Base-by-base conservation (phyloP, 106 monocot species). In the Dendrobium officinale region DNA sequence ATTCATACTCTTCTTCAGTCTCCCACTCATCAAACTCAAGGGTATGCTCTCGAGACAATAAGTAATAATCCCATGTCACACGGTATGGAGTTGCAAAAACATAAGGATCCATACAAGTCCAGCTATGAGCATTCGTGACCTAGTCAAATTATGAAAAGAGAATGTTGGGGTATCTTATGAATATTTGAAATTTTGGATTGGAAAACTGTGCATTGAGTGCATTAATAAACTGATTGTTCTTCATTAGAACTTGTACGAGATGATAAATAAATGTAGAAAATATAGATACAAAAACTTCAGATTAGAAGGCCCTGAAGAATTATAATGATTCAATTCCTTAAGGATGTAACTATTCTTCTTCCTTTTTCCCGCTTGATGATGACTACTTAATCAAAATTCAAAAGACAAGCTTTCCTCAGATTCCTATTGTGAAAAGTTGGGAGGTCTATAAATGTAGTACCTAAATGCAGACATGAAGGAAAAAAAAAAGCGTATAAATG, bases 31-130 rank as follows among this genome's bases (percentile, higher is more conserved):
- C 80, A 72, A 98, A 86, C 31, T 94, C 90, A 72, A 92, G 79
- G 29, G 94, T 94, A 83, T 98, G 97, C 47, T 98, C 94, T 37
- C 94, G 85, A 56, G 86, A 78, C 48, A 94, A 42, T 77, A 98
- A 89, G 59, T 98, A 94, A 77, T 91, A 98, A 91, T 98, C 97
- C 97, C 97, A 98, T 55, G 94, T 91, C 11, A 98, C 85, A 41
- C 88, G 89, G 68, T 94, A 98, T 72, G 97, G 97, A 54, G 94
- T 98, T 77, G 94, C 97, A 92, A 92, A 98, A 40, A 94, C 79
- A 78, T 98, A 98, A 29, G 94, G 86, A 85, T 98, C 94, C 84
- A 98, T 94, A 86, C 97, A 98, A 22, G 94, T 98, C 97, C 92
- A 98, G 72, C 94, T 94, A 81, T 94, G 94, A 55, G 97, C 89